Percentiles rank a stretch among this genome's conserved stretches.
Evolutionary conservation across 1,284 basidiomycete genomes (phyloP).

Genomic region (Marasmius fiardii): DNA sequence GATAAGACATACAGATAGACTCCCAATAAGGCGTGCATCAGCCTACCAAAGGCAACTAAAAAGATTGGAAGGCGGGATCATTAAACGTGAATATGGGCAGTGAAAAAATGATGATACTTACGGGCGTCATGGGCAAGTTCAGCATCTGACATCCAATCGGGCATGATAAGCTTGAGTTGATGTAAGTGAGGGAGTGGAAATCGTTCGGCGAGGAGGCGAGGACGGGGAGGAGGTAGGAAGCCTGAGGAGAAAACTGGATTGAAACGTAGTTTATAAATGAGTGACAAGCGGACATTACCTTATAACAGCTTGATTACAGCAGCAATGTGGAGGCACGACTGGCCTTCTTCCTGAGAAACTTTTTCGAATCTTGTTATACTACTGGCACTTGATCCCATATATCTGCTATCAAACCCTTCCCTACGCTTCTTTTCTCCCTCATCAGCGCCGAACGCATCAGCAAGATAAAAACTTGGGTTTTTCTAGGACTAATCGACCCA

Average conservation of each 20-base stretch:
- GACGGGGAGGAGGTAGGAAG: conserved; percentile 12
- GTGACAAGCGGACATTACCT: conserved; percentile 5
- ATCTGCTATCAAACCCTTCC: neutral
- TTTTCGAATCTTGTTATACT: no score
- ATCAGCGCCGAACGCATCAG: neutral
- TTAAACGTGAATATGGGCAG: conserved; percentile 64
- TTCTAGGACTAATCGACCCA: no score
- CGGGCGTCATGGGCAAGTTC: conserved; percentile 19
- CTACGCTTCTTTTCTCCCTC: neutral
- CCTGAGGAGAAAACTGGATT: conserved; percentile 16
- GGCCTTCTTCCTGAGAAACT: no score
- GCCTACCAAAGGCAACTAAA: conserved; percentile 55
- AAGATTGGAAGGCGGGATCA: conserved; percentile 28
- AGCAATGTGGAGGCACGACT: no score
- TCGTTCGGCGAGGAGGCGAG: conserved; percentile 10
- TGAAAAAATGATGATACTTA: conserved; percentile 8
- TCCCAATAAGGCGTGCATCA: conserved; percentile 67
- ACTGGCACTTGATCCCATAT: no score
- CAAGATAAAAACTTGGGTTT: neutral
- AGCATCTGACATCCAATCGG: conserved; percentile 21
- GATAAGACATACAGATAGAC: conserved; percentile 60
- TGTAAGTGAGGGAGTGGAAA: neutral
- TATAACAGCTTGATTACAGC: neutral
- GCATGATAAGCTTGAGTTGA: conserved; percentile 13
- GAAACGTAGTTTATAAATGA: conserved; percentile 6